Conservation (phyloP, 768 basidiomycete species). For the Sarcodon sp. region DNA sequence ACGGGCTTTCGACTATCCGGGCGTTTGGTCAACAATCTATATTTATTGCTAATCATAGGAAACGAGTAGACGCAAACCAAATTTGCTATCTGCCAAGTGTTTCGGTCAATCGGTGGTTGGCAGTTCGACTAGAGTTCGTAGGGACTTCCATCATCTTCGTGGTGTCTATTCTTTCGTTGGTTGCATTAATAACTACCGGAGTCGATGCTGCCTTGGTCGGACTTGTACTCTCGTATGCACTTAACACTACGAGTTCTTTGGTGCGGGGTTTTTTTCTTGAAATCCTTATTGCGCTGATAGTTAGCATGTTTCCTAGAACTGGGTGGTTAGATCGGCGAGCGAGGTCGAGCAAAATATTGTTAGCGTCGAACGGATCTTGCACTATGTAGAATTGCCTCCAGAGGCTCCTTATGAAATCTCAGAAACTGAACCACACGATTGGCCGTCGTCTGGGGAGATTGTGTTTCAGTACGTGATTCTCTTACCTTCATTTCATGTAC, state of each 20-base stretch:
- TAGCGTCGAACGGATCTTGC: constrained; percentile 76
- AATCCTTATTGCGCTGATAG: neutral
- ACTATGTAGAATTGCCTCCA: constrained; percentile 60
- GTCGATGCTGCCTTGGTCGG: constrained; percentile 87
- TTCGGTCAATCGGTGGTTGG: constrained; percentile 74
- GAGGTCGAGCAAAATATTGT: constrained; percentile 90
- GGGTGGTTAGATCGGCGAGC: constrained; percentile 71
- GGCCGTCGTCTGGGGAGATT: constrained; percentile 68
- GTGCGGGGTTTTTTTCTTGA: constrained; percentile 25
- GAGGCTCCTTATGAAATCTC: constrained; percentile 70
- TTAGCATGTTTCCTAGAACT: constrained; percentile 34
- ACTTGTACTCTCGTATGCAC: constrained; percentile 71
- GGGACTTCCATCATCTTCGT: constrained; percentile 71
- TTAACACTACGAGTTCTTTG: constrained; percentile 74
- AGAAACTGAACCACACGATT: constrained; percentile 40
- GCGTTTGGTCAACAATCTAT: constrained; percentile 61
- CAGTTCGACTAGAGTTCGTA: constrained; percentile 73
- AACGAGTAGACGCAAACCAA: constrained; percentile 76
- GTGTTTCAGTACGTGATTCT: constrained; percentile 49
- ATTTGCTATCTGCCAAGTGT: constrained; percentile 52
- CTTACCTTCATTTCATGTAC: neutral
- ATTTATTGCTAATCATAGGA: constrained; percentile 58
- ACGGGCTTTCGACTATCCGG: constrained; percentile 73
- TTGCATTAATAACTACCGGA: constrained; percentile 58
- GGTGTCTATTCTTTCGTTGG: constrained; percentile 52